Percentiles rank a stretch among this genome's conserved stretches.
Evolutionary conservation across 2,329 filamentous ascomycete genomes (phyloP).

Genomic region (Sporothrix luriei): DNA sequence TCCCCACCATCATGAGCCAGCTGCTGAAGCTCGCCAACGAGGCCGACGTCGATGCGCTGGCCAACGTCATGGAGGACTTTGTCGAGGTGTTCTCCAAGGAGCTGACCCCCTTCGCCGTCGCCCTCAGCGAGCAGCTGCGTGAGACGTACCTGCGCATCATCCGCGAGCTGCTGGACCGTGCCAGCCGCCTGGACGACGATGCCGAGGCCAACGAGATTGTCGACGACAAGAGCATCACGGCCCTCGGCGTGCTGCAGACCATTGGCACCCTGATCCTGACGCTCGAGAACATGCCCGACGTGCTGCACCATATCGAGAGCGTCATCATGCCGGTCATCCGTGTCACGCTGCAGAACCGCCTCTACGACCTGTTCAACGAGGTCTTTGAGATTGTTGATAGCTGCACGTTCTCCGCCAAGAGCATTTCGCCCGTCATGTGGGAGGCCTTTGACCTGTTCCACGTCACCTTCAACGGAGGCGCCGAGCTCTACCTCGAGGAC

Average conservation of each 20-base stretch:
- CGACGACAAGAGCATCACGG: conserved; percentile 98
- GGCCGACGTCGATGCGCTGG: conserved; percentile 93
- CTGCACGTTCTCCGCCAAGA: conserved; percentile 96
- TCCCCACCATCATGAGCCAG: conserved; percentile 99
- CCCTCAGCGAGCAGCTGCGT: conserved; percentile 89
- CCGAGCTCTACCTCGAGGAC: conserved; percentile 95
- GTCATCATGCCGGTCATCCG: conserved; percentile 97
- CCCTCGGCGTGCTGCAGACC: conserved; percentile 91
- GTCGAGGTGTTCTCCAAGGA: conserved; percentile 98
- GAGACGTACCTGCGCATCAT: conserved; percentile 96
- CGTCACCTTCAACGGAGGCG: conserved; percentile 93
- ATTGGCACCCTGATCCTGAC: conserved; percentile 97
- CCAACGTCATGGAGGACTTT: conserved; percentile 99
- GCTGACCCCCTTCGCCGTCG: conserved; percentile 93
- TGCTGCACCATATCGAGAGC: conserved; percentile 89
- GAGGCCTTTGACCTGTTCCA: conserved; percentile 96
- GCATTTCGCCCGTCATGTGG: conserved; percentile 97
- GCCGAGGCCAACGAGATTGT: conserved; percentile 86
- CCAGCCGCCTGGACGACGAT: conserved; percentile 73
- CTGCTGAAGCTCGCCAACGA: conserved; percentile 95
- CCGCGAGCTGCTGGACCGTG: conserved; percentile 85
- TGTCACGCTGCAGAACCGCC: conserved; percentile 94
- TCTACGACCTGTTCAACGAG: conserved; percentile 97
- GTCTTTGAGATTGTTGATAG: conserved; percentile 99
- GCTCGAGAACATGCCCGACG: conserved; percentile 93